Percentiles rank a stretch among this genome's conserved stretches.
Conservation (phyloP, 495 filamentous ascomycete species). For the Recurvomyces mirabilis region DNA sequence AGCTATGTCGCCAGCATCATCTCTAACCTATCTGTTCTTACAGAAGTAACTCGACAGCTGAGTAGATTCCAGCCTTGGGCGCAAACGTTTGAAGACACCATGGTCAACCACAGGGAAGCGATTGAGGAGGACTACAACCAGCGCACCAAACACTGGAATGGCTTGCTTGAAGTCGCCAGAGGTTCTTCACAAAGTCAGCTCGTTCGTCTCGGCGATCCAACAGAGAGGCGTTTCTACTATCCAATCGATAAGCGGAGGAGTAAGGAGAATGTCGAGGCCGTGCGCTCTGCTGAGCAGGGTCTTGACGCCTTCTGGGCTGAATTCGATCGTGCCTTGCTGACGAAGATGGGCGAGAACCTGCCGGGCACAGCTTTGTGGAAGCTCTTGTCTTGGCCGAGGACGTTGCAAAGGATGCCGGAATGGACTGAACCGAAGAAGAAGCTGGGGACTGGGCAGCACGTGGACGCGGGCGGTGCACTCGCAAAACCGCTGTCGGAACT, state of each 20-base stretch:
- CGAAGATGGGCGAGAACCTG: not conserved
- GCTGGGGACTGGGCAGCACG: not conserved
- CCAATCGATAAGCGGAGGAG: slow-evolving; percentile 39
- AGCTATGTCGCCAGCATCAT: slow-evolving; percentile 1
- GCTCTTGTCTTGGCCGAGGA: slow-evolving; percentile 5
- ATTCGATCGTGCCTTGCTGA: slow-evolving; percentile 11
- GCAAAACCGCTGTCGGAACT: no score
- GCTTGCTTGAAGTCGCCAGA: no score
- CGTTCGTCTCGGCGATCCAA: no score
- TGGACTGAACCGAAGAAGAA: not conserved
- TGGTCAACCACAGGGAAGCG: no score
- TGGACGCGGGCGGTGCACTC: not conserved
- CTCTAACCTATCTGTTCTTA: slow-evolving; percentile 3
- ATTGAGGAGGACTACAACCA: no score
- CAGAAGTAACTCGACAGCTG: slow-evolving; percentile 1
- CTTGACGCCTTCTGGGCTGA: slow-evolving; percentile 41
- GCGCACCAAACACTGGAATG: no score
- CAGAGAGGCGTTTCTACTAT: slow-evolving; percentile 37
- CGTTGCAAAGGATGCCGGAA: not conserved
- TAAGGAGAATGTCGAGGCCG: slow-evolving; percentile 33
- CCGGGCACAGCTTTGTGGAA: not conserved
- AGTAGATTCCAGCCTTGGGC: slow-evolving; percentile 2
- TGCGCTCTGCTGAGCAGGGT: slow-evolving; percentile 36
- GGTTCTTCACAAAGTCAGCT: no score
- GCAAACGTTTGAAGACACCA: not conserved